Evolutionary conservation across 192 early-diverging fungal species (phyloP).

Genomic region (Phycomyces nitens): DNA sequence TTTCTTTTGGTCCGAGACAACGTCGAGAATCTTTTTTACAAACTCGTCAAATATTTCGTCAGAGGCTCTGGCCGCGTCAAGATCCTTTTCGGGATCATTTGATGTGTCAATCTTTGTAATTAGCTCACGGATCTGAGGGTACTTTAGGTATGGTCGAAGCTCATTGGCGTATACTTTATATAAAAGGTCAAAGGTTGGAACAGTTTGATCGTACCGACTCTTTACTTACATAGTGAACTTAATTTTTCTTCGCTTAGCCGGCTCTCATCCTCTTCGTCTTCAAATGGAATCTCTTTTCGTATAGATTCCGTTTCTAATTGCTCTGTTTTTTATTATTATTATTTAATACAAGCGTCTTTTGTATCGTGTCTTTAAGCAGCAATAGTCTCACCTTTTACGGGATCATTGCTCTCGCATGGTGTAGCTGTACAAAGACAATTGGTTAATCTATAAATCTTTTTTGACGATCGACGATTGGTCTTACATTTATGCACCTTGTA

Average conservation of each 20-base stretch:
- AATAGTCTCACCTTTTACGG: background rate
- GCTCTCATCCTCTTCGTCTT: constrained; percentile 12
- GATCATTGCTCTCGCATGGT: constrained; percentile 13
- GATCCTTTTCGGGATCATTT: constrained; percentile 15
- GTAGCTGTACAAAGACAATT: constrained; percentile 3
- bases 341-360: background rate
- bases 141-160: constrained; percentile 18
- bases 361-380: background rate
- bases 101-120: constrained; percentile 16
- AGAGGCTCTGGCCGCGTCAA: constrained; percentile 10
- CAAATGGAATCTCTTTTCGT: background rate
- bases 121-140: constrained; percentile 20
- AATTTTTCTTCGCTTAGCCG: constrained; percentile 9
- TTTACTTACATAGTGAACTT: background rate
- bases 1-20: background rate
- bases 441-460: constrained; percentile 1
- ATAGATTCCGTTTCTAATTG: no score
- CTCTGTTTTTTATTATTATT: background rate
- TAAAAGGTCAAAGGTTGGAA: background rate
- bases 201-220: background rate
- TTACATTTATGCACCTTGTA: constrained; percentile 36
- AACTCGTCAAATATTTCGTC: constrained; percentile 11
- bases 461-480: no score
- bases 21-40: constrained; percentile 5
- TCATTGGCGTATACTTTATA: constrained; percentile 19